These are phyloP conservation scores for Calonectria hongkongensis DNA, from an alignment of 2,329 filamentous ascomycete species.

Conservation along the genomic window DNA sequence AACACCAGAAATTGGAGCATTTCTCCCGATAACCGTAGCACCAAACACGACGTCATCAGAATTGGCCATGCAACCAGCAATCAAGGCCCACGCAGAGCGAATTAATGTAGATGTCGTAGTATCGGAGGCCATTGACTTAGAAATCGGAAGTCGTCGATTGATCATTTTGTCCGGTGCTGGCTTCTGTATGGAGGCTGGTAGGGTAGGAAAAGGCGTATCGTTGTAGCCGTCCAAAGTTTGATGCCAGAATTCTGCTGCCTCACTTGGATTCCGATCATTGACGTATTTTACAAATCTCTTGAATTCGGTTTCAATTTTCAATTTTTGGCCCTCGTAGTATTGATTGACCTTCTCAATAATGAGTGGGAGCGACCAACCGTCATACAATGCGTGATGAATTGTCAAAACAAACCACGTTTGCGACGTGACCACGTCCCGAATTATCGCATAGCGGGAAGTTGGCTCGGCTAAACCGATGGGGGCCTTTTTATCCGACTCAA, in stretches of 20 bases:
- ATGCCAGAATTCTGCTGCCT: slow-evolving; percentile 27
- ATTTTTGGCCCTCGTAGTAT: slow-evolving; percentile 18
- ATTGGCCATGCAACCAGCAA: background rate
- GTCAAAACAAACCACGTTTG: slow-evolving; percentile 50
- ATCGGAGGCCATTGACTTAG: background rate
- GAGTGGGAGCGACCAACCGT: slow-evolving; percentile 50
- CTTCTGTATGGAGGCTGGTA: slow-evolving; percentile 23
- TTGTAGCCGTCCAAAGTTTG: slow-evolving; percentile 14
- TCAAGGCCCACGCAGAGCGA: background rate
- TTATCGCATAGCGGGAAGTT: slow-evolving; percentile 32
- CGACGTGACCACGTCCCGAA: background rate
- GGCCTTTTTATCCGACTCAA: slow-evolving; percentile 41
- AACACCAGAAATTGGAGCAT: background rate
- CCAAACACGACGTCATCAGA: slow-evolving; percentile 6
- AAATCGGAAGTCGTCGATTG: background rate
- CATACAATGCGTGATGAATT: slow-evolving; percentile 54
- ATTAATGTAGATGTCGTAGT: background rate
- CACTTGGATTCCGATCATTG: background rate
- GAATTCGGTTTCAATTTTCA: background rate
- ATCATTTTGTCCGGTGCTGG: slow-evolving; percentile 17
- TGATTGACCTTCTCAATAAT: slow-evolving; percentile 29
- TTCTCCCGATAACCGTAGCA: background rate
- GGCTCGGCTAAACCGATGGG: background rate
- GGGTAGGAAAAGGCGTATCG: slow-evolving; percentile 32
- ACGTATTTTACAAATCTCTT: background rate